Evolutionary conservation across 192 early-diverging fungal species (phyloP), one percentile per base, ranked within the genome.

Genomic region (Coemansia furcata): DNA sequence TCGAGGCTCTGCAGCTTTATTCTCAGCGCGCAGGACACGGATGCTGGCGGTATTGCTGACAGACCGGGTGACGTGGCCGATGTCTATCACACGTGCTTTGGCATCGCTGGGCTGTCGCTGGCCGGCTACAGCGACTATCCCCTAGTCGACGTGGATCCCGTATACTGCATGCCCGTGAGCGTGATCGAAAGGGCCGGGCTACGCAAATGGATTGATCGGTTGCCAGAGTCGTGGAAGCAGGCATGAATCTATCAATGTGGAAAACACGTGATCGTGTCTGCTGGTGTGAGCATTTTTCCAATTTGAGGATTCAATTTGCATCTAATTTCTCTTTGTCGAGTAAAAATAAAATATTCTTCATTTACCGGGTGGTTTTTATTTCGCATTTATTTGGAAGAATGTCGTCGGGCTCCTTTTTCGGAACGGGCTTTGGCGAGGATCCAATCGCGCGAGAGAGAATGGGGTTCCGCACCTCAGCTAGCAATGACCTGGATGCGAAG

Each of bases 1-100:
- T 78, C 87, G 15, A 89, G 87, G 49, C 83, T 99, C 21, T 85
- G 84, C 0, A 66, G 62, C 7, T 99, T 97, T 82, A 94, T 98
- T 59, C 78, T 97, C 8, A 68, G 76, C 2, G 87, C 91, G 9
- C 95, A 98, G 86, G 93, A 99, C 69, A 52, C 84, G 7, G 93
- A 94, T 23, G 76, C 73, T 11, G 97, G 97, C 44, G 96, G 96
- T 9, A 96, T 99, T 66, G 88, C 96, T 2, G 97, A 99, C 82
- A 86, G 97, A 29, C 90, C 91, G 9, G 94, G 93, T 3, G 91
- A 99, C 68, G 82, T 95, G 62, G 87, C 92, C 0, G 97, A 99
- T 73, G 96, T 99, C 2, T 99, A 97, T 77, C 97, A 99, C 67
- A 98, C 95, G 2, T 71, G 94, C 17, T 99, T 99, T 90, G 96